A percentile compares a stretch with the other conserved stretches of the same genome.
These are phyloP conservation scores for Aleurites moluccanus DNA, from an alignment of 441 rosid species.

Conservation along the genomic window DNA sequence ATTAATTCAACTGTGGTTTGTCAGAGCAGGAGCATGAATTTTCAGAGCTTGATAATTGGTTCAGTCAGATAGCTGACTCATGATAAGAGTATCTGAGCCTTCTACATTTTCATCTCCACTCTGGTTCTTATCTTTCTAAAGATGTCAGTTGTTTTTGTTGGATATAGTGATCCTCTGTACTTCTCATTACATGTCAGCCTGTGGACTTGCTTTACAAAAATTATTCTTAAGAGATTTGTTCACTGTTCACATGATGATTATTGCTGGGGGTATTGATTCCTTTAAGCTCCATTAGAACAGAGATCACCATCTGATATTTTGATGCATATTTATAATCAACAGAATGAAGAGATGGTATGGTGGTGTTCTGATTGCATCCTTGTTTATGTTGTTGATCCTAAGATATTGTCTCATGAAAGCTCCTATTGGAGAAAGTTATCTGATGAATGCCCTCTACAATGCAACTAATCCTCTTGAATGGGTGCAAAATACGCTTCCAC, in stretches of 20 bases:
- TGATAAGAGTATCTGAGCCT: constrained; percentile 24
- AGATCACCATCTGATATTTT: constrained; percentile 21
- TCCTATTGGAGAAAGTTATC: constrained; percentile 57
- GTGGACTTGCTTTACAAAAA: constrained; percentile 13
- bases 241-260: constrained; percentile 18
- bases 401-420: constrained; percentile 63
- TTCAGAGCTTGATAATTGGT: constrained; percentile 16
- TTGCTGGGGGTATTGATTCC: constrained; percentile 12
- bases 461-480: constrained; percentile 75
- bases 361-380: constrained; percentile 61
- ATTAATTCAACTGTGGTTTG: constrained; percentile 10
- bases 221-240: constrained; percentile 6
- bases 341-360: constrained; percentile 91
- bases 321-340: constrained; percentile 26
- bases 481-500: constrained; percentile 53
- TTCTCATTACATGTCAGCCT: constrained; percentile 9
- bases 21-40: constrained; percentile 19
- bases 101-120: constrained; percentile 14
- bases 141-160: constrained; percentile 2
- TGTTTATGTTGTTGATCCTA: constrained; percentile 70
- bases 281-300: constrained; percentile 15
- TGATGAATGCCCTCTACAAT: constrained; percentile 48
- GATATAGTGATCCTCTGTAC: constrained; percentile 9
- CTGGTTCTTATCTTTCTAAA: constrained; percentile 5
- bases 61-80: constrained; percentile 16